Evolutionary conservation across 306 rosid species (phyloP), one percentile per base, ranked within the genome.

Genomic region (Canavalia ensiformis): DNA sequence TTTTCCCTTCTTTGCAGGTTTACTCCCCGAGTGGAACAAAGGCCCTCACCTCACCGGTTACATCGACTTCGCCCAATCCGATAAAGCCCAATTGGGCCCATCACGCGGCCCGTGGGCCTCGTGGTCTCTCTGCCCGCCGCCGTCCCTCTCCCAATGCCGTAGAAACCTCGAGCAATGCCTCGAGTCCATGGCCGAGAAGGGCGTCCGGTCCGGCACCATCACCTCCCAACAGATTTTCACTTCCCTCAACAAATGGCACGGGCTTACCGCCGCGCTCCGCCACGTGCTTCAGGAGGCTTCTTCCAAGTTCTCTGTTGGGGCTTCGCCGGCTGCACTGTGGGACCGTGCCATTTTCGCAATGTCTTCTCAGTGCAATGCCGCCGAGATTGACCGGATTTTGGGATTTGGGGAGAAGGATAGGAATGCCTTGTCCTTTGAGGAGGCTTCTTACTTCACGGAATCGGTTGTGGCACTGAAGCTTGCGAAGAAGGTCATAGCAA

Each of bases 41-140:
- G 89, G 88, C 29, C 98, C 97, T n/a, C 97, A 95, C 86, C 37
- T 95, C 60, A 89, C 98, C 8, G 97, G 96, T n/a, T 95, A 93
- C 49, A 86, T 95, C 2, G 99, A 93, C 74, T 93, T 91, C 34
- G 99, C 99, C 9, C 87, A 93, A 42, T 81, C 92, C 72, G 83
- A 89, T 79, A 81, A 89, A 83, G 89, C 71, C 29, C 90, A 91
- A 65, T 85, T 78, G 28, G 11, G 58, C 63, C 97, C 97, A 1
- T 93, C 90, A 68, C 83, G 78, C 29, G 11, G 58, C 63, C 97
- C 97, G 2, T 95, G 99, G 99, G 78, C 90, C 44, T 95, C 99
- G 1, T 95, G 97, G 94, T 85, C 92, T 60, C 93, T 76, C 65
- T 86, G 86, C 60, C 94, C 94, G 1, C 80, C 81, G 2, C 95